Percentiles rank a stretch among this genome's conserved stretches.
These are phyloP conservation scores for Linnemannia elongata DNA, from an alignment of 192 early-diverging fungal species.

Conservation along the genomic window DNA sequence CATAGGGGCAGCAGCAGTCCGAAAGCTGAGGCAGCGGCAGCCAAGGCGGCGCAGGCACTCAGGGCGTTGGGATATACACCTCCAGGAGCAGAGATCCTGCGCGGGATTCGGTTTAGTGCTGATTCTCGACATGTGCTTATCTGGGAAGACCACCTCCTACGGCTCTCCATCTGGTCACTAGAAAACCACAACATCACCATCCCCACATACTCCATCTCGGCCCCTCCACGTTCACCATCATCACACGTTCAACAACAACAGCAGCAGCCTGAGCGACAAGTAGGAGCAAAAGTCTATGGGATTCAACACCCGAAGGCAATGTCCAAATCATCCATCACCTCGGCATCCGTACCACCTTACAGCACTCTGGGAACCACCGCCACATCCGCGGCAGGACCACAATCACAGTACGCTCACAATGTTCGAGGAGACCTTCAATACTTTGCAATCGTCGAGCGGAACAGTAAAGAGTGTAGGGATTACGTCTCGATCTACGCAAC, in stretches of 20 bases:
- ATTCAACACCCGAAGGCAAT: slow-evolving; percentile 42
- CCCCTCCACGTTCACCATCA: neutral
- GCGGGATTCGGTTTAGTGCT: slow-evolving; percentile 44
- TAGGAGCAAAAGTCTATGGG: slow-evolving; percentile 5
- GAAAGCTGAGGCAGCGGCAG: slow-evolving; percentile 35
- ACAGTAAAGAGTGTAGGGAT: slow-evolving; percentile 34
- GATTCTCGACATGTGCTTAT: slow-evolving; percentile 55
- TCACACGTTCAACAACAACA: neutral
- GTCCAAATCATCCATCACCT: slow-evolving; percentile 28
- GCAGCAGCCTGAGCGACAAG: slow-evolving; percentile 15
- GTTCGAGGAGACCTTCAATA: slow-evolving; percentile 47
- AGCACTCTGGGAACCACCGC: slow-evolving; percentile 43
- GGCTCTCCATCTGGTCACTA: slow-evolving; percentile 49
- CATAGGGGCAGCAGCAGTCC: slow-evolving; percentile 66
- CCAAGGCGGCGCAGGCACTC: slow-evolving; percentile 55
- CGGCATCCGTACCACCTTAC: slow-evolving; percentile 40
- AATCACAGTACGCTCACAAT: slow-evolving; percentile 24
- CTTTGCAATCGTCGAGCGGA: slow-evolving; percentile 44
- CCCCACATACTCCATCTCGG: neutral
- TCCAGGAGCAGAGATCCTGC: slow-evolving; percentile 32
- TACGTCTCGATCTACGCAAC: slow-evolving; percentile 45
- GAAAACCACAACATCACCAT: slow-evolving; percentile 1
- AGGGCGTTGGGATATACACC: slow-evolving; percentile 35
- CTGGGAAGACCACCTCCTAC: slow-evolving; percentile 45
- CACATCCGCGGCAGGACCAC: slow-evolving; percentile 25